Conservation (phyloP, 495 filamentous ascomycete genomes). For the Cercophora scortea region DNA sequence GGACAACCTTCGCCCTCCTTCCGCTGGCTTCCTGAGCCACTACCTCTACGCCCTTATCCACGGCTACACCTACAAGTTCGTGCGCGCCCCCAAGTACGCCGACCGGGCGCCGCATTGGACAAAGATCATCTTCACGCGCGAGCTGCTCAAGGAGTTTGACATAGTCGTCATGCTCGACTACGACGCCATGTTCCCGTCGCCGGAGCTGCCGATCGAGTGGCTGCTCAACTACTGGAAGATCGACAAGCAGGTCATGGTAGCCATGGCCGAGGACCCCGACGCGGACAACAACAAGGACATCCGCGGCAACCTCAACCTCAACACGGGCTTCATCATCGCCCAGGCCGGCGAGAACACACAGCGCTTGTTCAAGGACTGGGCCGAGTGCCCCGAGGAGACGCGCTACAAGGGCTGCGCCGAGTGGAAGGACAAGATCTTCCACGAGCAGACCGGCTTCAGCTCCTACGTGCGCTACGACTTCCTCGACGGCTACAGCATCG, state of each 20-base stretch:
- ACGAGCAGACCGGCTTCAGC: constrained; percentile 25
- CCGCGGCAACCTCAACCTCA: constrained; percentile 13
- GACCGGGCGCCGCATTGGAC: constrained; percentile 39
- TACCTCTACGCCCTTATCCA: constrained; percentile 42
- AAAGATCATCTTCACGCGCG: constrained; percentile 40
- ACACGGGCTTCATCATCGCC: constrained; percentile 25
- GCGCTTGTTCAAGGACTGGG: constrained; percentile 21
- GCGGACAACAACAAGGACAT: constrained; percentile 14
- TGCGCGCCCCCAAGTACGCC: constrained; percentile 25
- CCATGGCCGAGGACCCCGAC: constrained; percentile 36
- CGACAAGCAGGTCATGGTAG: constrained; percentile 29
- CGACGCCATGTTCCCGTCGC: constrained; percentile 40
- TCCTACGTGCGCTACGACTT: constrained; percentile 21
- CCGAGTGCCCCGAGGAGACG: constrained; percentile 19
- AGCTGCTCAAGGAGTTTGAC: constrained; percentile 37
- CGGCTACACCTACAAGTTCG: constrained; percentile 47
- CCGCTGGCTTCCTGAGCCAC: constrained; percentile 33
- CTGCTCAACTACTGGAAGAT: constrained; percentile 48
- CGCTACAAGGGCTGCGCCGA: constrained; percentile 19
- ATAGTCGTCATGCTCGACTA: constrained; percentile 44
- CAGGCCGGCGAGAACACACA: constrained; percentile 19
- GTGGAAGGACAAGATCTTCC: constrained; percentile 16
- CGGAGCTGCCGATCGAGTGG: constrained; percentile 46
- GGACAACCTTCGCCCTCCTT: constrained; percentile 11
- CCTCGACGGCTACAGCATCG: constrained; percentile 18